Base-by-base conservation (phyloP, 2,329 filamentous ascomycete species). In the Fusarium multiceps region DNA sequence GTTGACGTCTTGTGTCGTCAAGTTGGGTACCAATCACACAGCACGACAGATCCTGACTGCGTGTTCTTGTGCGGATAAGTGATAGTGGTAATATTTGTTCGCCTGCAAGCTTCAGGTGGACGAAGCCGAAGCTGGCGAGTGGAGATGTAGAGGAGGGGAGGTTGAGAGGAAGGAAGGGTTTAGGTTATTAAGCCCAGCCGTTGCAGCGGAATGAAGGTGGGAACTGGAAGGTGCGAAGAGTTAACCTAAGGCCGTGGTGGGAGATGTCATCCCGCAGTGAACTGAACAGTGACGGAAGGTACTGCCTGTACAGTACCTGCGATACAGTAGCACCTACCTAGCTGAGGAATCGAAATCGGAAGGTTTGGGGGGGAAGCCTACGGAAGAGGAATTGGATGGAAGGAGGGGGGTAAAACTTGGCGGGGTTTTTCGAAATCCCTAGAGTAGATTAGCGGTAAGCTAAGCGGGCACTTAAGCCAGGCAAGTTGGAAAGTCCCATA, bases 401-500 rank as follows among this genome's bases (percentile, higher is more conserved):
- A 27, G 54, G 46, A 56, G 46, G 43, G 54, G 45, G 43, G n/a
- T 68, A 65, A 59, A 62, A 58, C 65, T 69, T 74, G 68, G 71
- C 74, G 75, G 74, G 76, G 73, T 71, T 75, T 77, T 65, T 74
- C 49, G n/a, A 53, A 53, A 53, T 53, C 49, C 54, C n/a, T 61
- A 41, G 40, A 48, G 55, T 61, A 61, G 56, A 49, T 65, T 69
- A 67, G 71, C 66, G 66, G 63, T 68, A 65, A 69, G 71, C 54
- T 72, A 74, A 50, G 41, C 41, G 18, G 50, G 37, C 50, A 30
- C 41, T 59, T 30, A 55, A 48, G 51, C 55, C 37, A 48, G 57
- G 18, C 42, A 60, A 57, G 41, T 43, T 46, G 20, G 37, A 56
- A 40, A 48, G 32, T 42, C 18, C 27, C 21, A 40, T 50, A 40